Evolutionary conservation across 352 stramenopile genomes (phyloP).

Genomic region (Peronosclerospora sorghi): DNA sequence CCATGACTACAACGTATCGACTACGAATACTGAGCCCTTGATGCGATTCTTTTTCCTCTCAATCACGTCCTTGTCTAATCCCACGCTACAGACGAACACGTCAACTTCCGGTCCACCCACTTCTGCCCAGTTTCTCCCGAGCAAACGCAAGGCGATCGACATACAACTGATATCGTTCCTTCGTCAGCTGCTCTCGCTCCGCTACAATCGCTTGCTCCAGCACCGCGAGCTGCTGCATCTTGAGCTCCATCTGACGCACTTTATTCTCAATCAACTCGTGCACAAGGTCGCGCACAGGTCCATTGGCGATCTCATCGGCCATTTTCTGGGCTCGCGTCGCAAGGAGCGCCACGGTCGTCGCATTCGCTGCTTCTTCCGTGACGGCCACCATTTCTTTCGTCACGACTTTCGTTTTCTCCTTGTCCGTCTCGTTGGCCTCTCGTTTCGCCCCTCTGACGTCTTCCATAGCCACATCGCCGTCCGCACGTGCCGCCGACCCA

Average conservation of each 20-base stretch:
- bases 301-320: conserved; percentile 29
- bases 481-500: conserved; percentile 9
- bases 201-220: conserved; percentile 40
- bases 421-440: conserved; percentile 2
- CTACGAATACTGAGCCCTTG: too few relatives aligned
- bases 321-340: conserved; percentile 39
- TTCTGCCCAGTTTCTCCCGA: conserved; percentile 43
- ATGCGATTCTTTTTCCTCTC: too few relatives aligned
- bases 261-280: conserved; percentile 56
- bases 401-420: conserved; percentile 2
- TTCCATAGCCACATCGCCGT: conserved; percentile 42
- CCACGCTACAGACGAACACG: too few relatives aligned
- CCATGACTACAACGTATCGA: too few relatives aligned
- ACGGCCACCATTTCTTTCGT: conserved; percentile 53
- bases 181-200: conserved; percentile 47
- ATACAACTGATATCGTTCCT: conserved; percentile 63
- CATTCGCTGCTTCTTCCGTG: conserved; percentile 46
- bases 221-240: conserved; percentile 58
- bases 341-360: conserved; percentile 49
- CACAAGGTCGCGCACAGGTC: conserved; percentile 39
- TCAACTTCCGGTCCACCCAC: too few relatives aligned
- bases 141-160: conserved; percentile 55
- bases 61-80: too few relatives aligned
- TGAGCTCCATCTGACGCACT: conserved; percentile 65
- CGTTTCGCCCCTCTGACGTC: conserved; percentile 4